A percentile compares a stretch with the other conserved stretches of the same genome.
Evolutionary conservation across 805 yeast species (phyloP).

Genomic region (Ogataea saltuana): DNA sequence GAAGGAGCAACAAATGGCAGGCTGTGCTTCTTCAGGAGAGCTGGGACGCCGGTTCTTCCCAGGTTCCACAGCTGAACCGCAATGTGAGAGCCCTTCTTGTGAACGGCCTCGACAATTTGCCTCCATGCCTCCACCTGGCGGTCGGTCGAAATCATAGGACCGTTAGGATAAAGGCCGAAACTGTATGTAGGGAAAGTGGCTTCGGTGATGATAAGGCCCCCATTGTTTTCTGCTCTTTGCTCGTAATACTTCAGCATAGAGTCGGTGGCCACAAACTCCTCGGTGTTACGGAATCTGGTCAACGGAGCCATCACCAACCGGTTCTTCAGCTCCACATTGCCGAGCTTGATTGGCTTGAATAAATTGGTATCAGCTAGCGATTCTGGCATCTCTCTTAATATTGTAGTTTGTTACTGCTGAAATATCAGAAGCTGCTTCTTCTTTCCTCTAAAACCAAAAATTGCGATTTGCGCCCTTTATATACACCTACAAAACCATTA

Average conservation of each 20-base stretch:
- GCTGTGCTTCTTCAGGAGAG: constrained; percentile 37
- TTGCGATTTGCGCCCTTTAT: not conserved
- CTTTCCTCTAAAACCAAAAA: not conserved
- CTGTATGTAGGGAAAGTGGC: constrained; percentile 51
- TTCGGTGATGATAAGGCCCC: constrained; percentile 63
- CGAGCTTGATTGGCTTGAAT: constrained; percentile 48
- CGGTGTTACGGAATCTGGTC: constrained; percentile 44
- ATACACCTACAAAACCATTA: not conserved
- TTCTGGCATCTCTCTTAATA: not conserved
- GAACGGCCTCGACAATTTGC: constrained; percentile 49
- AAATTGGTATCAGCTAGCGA: constrained; percentile 22
- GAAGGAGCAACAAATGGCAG: constrained; percentile 43
- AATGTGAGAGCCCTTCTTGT: constrained; percentile 46
- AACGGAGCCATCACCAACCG: constrained; percentile 52
- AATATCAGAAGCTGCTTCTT: not conserved
- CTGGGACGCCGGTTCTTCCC: constrained; percentile 43
- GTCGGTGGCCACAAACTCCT: constrained; percentile 46
- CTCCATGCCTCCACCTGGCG: constrained; percentile 53
- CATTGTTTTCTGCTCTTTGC: constrained; percentile 55
- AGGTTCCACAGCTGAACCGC: constrained; percentile 56
- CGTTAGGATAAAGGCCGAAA: constrained; percentile 44
- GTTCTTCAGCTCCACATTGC: constrained; percentile 39
- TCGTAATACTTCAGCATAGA: constrained; percentile 52
- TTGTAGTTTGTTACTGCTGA: not conserved
- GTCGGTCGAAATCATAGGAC: constrained; percentile 53